Percentiles rank a stretch among this genome's conserved stretches.
phyloP scores from a whole-genome alignment of 225 moss, liverwort and hornwort species.

The Lunularia cruciata region DNA sequence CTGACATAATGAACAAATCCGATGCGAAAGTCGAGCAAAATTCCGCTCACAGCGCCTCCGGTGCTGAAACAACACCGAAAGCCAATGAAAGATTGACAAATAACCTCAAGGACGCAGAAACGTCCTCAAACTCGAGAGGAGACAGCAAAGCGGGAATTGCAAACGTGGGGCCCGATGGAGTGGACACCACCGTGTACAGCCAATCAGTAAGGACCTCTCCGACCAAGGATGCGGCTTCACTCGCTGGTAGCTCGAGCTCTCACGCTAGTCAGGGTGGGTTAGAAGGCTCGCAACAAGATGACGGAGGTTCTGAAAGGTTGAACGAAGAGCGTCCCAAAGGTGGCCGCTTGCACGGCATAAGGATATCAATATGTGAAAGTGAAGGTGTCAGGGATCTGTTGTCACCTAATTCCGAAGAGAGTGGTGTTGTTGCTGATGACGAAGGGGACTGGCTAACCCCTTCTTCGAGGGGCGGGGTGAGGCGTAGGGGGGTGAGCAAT shows the following conservation, averaged over 20 bases:
- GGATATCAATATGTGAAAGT: constrained; percentile 25
- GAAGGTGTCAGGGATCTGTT: constrained; percentile 44
- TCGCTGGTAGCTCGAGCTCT: constrained; percentile 7
- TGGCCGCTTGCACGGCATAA: constrained; percentile 9
- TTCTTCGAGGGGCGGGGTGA: constrained; percentile 44
- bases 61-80: neutral
- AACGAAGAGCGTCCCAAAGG: neutral
- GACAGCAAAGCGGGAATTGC: neutral
- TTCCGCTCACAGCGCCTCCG: constrained; percentile 1
- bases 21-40: neutral
- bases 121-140: neutral
- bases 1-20: constrained; percentile 1
- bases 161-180: neutral
- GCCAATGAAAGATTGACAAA: constrained; percentile 10
- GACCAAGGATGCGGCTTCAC: constrained; percentile 11
- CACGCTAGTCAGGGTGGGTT: neutral
- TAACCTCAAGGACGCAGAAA: constrained; percentile 8
- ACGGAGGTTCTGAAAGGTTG: constrained; percentile 13
- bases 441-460: constrained; percentile 76
- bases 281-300: neutral
- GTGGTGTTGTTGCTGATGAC: constrained; percentile 59
- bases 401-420: constrained; percentile 48
- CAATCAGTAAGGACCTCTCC: constrained; percentile 14
- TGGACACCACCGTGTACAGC: neutral
- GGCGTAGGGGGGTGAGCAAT: constrained; percentile 68